Percentiles rank a stretch among this genome's conserved stretches.
Conservation (phyloP, 345 rosid genomes). For the Cochlearia excelsa region DNA sequence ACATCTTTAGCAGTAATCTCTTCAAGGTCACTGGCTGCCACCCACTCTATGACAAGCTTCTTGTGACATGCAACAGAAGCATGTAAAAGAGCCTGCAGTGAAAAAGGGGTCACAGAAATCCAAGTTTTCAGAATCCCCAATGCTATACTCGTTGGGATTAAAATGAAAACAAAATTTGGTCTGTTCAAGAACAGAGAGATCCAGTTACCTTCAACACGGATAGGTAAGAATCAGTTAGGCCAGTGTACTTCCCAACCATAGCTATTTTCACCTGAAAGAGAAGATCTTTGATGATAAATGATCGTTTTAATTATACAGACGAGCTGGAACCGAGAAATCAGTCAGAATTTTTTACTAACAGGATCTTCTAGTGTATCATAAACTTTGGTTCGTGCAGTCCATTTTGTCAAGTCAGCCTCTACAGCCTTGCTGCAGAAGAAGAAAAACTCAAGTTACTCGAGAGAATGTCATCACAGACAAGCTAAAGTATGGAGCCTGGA, state of each 20-base stretch:
- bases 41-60: constrained; percentile 66
- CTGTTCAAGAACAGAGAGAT: not conserved
- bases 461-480: too few species aligned
- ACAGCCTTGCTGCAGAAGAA: not conserved
- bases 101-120: not conserved
- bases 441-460: not conserved
- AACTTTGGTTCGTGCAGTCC: not conserved
- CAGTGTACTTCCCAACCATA: not conserved
- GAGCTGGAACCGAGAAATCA: too few species aligned
- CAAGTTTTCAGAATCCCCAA: not conserved
- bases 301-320: not conserved
- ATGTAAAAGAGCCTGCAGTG: constrained; percentile 66
- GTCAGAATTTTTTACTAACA: not conserved
- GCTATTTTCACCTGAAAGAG: constrained; percentile 1
- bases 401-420: not conserved
- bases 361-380: not conserved
- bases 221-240: not conserved
- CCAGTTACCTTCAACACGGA: not conserved
- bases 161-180: not conserved
- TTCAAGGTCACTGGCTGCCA: constrained; percentile 76
- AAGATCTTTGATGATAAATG: too few species aligned
- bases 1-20: constrained; percentile 50
- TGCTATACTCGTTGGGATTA: not conserved
- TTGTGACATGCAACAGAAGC: constrained; percentile 68
- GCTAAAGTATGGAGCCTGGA: not conserved